Conservation (phyloP, 768 basidiomycete species). For the Porphyrellus cyaneotinctus region DNA sequence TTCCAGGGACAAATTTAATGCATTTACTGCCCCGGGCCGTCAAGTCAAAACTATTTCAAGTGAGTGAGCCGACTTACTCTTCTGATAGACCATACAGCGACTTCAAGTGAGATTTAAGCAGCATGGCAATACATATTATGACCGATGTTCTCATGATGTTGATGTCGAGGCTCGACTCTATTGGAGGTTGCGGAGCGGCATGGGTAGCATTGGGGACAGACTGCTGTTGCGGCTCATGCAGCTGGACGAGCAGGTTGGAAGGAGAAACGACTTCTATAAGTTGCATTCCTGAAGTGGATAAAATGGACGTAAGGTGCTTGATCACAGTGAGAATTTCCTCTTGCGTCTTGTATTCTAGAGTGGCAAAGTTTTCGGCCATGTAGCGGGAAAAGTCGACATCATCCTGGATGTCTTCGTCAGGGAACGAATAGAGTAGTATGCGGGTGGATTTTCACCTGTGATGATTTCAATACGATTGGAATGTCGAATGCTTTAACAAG, state of each 20-base stretch:
- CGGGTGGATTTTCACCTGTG: constrained; percentile 43
- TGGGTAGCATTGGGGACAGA: neutral
- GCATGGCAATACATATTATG: constrained; percentile 78
- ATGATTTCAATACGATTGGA: constrained; percentile 47
- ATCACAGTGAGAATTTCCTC: constrained; percentile 90
- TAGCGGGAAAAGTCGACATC: constrained; percentile 86
- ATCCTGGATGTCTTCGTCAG: constrained; percentile 41
- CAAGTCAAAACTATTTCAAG: neutral
- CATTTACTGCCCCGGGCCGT: constrained; percentile 66
- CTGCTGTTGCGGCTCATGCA: constrained; percentile 37
- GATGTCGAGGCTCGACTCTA: constrained; percentile 11
- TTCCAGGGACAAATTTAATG: constrained; percentile 77
- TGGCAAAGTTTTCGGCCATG: constrained; percentile 91
- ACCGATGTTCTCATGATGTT: constrained; percentile 62
- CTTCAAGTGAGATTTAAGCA: constrained; percentile 86
- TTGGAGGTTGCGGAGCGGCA: neutral
- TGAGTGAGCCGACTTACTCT: constrained; percentile 56
- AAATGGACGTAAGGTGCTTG: constrained; percentile 66
- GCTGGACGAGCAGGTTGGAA: constrained; percentile 59
- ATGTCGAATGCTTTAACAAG: constrained; percentile 83
- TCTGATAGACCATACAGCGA: constrained; percentile 80
- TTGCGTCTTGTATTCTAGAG: constrained; percentile 91
- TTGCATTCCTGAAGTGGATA: constrained; percentile 80
- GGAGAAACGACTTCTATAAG: constrained; percentile 73
- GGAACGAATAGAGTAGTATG: neutral